Percentiles rank a stretch among this genome's conserved stretches.
Conservation (phyloP, 2,329 filamentous ascomycete species). For the Diplocarpon rosae region DNA sequence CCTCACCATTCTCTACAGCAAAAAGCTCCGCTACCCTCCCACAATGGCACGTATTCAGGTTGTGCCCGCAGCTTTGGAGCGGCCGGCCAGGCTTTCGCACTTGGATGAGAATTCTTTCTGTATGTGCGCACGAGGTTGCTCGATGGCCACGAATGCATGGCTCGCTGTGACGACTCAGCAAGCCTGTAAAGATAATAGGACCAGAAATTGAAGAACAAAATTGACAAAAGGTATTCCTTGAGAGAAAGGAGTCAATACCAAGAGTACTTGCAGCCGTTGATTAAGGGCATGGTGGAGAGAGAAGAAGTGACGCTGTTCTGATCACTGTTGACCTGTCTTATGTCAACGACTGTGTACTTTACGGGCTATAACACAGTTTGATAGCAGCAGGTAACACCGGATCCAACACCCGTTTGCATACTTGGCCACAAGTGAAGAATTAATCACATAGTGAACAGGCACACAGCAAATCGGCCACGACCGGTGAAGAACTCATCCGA, state of each 20-base stretch:
- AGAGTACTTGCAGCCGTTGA: constrained; percentile 23
- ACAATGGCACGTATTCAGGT: constrained; percentile 19
- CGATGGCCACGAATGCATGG: constrained; percentile 25
- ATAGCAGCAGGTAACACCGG: too few relatives aligned
- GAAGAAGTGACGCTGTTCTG: background rate
- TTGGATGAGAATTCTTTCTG: constrained; percentile 19
- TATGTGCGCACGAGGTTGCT: constrained; percentile 21
- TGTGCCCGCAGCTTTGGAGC: constrained; percentile 22
- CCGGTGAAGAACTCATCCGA: too few relatives aligned
- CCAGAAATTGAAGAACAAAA: background rate
- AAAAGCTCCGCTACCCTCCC: constrained; percentile 15
- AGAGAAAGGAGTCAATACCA: constrained; percentile 13
- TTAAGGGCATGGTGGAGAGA: constrained; percentile 19
- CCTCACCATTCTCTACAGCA: constrained; percentile 7
- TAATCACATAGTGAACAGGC: too few relatives aligned
- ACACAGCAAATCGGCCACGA: too few relatives aligned
- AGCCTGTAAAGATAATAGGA: background rate
- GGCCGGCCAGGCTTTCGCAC: constrained; percentile 24
- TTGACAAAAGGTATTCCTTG: too few relatives aligned
- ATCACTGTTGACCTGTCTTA: too few relatives aligned
- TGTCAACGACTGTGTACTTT: too few relatives aligned
- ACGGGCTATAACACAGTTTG: too few relatives aligned
- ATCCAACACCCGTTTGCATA: too few relatives aligned
- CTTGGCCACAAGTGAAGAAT: too few relatives aligned
- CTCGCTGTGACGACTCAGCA: constrained; percentile 11